These are phyloP conservation scores for Henckelia pumila DNA, from an alignment of 257 asterid species.

Conservation along the genomic window DNA sequence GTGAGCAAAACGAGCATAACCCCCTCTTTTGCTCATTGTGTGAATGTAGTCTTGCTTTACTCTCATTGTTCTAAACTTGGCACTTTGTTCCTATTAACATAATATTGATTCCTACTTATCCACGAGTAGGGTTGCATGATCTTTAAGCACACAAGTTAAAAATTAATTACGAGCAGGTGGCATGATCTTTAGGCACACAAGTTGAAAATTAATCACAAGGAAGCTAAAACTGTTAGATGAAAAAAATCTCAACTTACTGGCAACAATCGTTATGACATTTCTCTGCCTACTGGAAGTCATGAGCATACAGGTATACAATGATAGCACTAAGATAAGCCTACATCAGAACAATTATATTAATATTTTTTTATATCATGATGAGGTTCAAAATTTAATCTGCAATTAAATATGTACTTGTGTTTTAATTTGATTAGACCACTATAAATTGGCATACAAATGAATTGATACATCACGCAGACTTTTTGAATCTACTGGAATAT, in stretches of 20 bases:
- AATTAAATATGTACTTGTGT: constrained; percentile 9
- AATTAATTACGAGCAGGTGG: neutral
- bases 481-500: neutral
- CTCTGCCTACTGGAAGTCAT: constrained; percentile 90
- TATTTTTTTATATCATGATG: neutral
- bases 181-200: constrained; percentile 4
- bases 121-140: too few species aligned
- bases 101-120: too few species aligned
- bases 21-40: too few species aligned
- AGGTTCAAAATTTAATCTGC: constrained; percentile 11
- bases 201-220: constrained; percentile 10
- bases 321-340: constrained; percentile 99
- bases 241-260: constrained; percentile 61
- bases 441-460: neutral
- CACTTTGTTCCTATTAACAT: too few species aligned
- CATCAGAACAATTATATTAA: constrained; percentile 32
- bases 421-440: neutral
- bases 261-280: constrained; percentile 95
- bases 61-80: too few species aligned
- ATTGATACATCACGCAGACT: neutral
- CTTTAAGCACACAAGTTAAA: too few species aligned
- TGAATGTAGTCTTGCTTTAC: too few species aligned
- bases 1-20: too few species aligned
- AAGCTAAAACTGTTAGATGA: neutral
- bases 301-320: constrained; percentile 86